These are phyloP conservation scores for Penicillium rolfsii DNA, from an alignment of 2,329 filamentous ascomycete genomes.

Conservation along the genomic window DNA sequence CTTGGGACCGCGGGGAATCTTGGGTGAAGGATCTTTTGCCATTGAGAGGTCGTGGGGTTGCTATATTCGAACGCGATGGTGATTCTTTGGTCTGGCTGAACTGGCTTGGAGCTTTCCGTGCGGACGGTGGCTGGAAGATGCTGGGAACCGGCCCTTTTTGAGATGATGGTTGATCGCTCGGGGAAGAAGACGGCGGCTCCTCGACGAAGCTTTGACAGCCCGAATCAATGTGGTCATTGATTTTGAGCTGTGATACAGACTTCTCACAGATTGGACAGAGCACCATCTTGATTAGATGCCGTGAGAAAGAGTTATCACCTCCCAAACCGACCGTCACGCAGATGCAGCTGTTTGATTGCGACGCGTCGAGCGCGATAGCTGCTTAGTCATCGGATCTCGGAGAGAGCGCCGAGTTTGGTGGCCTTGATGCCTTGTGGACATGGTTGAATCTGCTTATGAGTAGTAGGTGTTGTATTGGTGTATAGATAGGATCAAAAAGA, in stretches of 20 bases:
- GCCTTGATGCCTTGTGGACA: neutral
- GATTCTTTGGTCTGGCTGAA: constrained; percentile 28
- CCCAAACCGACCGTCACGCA: neutral
- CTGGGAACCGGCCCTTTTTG: constrained; percentile 51
- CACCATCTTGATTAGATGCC: constrained; percentile 54
- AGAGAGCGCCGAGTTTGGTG: neutral
- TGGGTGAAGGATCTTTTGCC: constrained; percentile 40
- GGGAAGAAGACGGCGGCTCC: constrained; percentile 46
- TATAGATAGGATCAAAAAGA: neutral
- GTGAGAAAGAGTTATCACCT: neutral
- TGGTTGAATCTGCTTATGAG: neutral
- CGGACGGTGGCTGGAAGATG: constrained; percentile 60
- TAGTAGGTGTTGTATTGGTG: neutral
- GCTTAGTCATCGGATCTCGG: neutral
- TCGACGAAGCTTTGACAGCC: constrained; percentile 71
- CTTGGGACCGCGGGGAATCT: constrained; percentile 28
- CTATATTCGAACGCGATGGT: constrained; percentile 30
- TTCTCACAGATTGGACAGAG: constrained; percentile 82
- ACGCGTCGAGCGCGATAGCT: constrained; percentile 13
- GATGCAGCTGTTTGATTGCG: constrained; percentile 3
- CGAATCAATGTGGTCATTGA: constrained; percentile 91
- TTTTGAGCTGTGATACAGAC: constrained; percentile 57
- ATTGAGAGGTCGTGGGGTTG: constrained; percentile 32
- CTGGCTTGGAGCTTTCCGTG: constrained; percentile 45
- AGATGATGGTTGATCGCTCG: constrained; percentile 45